Base-by-base conservation (phyloP, 1,284 basidiomycete genomes). In the Hemileia vastatrix region DNA sequence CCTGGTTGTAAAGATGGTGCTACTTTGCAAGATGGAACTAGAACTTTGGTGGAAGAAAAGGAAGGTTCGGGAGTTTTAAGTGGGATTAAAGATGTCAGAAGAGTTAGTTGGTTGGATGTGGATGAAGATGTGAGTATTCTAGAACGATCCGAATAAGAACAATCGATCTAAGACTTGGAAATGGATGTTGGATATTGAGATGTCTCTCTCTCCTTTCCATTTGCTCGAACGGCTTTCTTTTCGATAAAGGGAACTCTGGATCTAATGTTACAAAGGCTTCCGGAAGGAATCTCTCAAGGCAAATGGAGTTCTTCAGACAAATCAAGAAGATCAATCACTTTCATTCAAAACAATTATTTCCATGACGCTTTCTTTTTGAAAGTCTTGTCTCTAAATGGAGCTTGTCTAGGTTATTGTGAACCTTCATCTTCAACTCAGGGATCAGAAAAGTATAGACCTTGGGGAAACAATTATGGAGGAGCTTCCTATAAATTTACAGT, bases 291-390 rank as follows among this genome's bases (percentile, higher is more conserved):
- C 15, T 67, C 85, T 0, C 73, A n/a, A n/a, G 89, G 88, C 0
- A 77, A n/a, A 79, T 8, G 83, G 84, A 63, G 65, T 64, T 5
- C n/a, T 66, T 72, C 77, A 75, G 1, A 66, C 69, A 0, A 61
- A 68, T 21, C 67, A 75, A 65, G 70, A 72, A 23, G 77, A 15
- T 70, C 65, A 50, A 78, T 92, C 15, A 77, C 85, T 1, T 96
- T 99, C 70, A 80, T 98, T 47, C 91, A 95, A 77, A 98, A 99
- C 76, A 97, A 97, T 77, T 91, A 92, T 72, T 98, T 95, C 74
- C 92, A 93, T 73, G 95, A 99, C 71, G 93, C 95, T 0, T 99
- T 99, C 80, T 98, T 98, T 83, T 81, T 98, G 64, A 97, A 97
- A 75, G 89, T 92, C 1, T 87, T 94, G 90, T 89, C 94, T 1